Evolutionary conservation across 495 filamentous ascomycete genomes (phyloP).

Genomic region (Beverwykella pulmonaria): DNA sequence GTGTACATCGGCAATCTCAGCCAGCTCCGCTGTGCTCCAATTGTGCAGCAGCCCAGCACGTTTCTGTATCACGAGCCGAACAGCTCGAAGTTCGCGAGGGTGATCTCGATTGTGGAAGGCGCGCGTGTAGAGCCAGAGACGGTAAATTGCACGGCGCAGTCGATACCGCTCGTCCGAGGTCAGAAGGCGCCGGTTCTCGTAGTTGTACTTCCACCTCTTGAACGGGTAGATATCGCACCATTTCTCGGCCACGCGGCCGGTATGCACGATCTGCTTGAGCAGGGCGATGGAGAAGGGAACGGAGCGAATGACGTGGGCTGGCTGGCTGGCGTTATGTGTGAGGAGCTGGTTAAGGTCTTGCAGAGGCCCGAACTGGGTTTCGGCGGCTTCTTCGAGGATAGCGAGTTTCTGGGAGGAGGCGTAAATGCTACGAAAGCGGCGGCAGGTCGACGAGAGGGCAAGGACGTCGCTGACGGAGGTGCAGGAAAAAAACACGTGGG

Average conservation of each 20-base stretch:
- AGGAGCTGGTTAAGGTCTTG: constrained; percentile 63
- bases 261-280: constrained; percentile 58
- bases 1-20: constrained; percentile 60
- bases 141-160: constrained; percentile 68
- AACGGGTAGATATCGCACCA: constrained; percentile 72
- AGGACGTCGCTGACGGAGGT: constrained; percentile 56
- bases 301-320: constrained; percentile 54
- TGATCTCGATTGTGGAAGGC: constrained; percentile 59
- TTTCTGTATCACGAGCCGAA: constrained; percentile 50
- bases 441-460: constrained; percentile 58
- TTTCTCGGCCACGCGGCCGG: constrained; percentile 61
- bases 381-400: constrained; percentile 56
- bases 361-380: constrained; percentile 64
- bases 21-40: constrained; percentile 57
- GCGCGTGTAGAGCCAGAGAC: constrained; percentile 66
- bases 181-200: constrained; percentile 64
- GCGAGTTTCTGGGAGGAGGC: constrained; percentile 55
- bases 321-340: constrained; percentile 60
- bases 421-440: constrained; percentile 58
- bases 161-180: constrained; percentile 57
- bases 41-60: constrained; percentile 61
- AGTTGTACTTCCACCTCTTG: constrained; percentile 66
- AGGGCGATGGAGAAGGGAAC: constrained; percentile 58
- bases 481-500: constrained; percentile 62
- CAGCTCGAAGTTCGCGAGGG: constrained; percentile 53